Percentiles rank a stretch among this genome's conserved stretches.
phyloP scores from a whole-genome alignment of 2,329 filamentous ascomycete genomes.

The Karstenula rhodostoma region DNA sequence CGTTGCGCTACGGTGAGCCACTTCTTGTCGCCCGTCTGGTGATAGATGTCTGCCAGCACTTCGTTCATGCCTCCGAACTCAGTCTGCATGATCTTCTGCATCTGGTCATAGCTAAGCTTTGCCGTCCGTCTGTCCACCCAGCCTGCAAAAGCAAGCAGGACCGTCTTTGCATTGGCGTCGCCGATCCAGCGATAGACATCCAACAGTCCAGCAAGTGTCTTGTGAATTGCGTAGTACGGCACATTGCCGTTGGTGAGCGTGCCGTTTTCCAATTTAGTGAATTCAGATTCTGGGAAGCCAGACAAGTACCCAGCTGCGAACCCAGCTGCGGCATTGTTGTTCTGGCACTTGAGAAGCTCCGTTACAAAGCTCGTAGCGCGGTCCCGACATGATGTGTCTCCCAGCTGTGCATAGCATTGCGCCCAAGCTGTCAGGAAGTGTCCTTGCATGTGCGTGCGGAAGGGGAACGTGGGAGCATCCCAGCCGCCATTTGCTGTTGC shows the following conservation, averaged over 20 bases:
- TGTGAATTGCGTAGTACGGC: conserved; percentile 64
- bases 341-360: conserved; percentile 61
- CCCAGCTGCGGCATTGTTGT: conserved; percentile 57
- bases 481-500: conserved; percentile 60
- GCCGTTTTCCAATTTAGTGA: conserved; percentile 54
- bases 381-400: conserved; percentile 55
- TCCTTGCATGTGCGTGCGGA: conserved; percentile 61
- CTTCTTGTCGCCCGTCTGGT: conserved; percentile 54
- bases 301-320: conserved; percentile 59
- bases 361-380: conserved; percentile 57
- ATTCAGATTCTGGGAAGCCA: conserved; percentile 63
- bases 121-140: conserved; percentile 61
- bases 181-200: conserved; percentile 59
- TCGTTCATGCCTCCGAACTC: conserved; percentile 66
- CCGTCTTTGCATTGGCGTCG: conserved; percentile 53
- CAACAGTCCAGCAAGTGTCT: conserved; percentile 61
- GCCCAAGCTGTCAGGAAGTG: conserved; percentile 62
- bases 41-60: conserved; percentile 58
- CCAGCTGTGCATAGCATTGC: conserved; percentile 56
- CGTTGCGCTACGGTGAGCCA: conserved; percentile 59
- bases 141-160: conserved; percentile 54
- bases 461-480: conserved; percentile 64
- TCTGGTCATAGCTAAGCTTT: conserved; percentile 53
- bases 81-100: conserved; percentile 59
- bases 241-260: conserved; percentile 60